These are phyloP conservation scores for Picea mariana DNA, from an alignment of 83 land plant species.

Conservation along the genomic window DNA sequence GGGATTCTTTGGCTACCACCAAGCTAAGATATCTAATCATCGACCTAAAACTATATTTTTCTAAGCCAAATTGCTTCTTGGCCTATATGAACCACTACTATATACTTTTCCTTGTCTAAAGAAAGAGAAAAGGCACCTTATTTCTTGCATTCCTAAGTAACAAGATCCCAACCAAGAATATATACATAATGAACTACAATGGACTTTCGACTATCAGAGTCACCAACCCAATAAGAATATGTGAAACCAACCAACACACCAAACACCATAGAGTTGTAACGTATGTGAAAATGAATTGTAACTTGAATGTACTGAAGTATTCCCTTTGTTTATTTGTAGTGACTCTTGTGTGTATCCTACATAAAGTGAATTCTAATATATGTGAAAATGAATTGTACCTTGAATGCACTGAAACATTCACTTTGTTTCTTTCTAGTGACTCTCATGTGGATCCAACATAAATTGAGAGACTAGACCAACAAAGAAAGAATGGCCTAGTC, in stretches of 20 bases:
- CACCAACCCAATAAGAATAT: neutral
- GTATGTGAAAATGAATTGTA: neutral
- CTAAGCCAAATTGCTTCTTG: no score
- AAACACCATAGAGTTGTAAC: neutral
- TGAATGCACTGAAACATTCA: neutral
- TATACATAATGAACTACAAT: neutral
- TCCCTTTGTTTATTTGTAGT: no score
- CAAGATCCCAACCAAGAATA: neutral
- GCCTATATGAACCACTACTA: no score
- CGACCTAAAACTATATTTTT: no score
- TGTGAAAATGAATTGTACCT: neutral
- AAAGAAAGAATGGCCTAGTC: neutral
- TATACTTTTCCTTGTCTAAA: no score
- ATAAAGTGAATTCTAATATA: no score
- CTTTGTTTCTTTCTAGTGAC: no score
- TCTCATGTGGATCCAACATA: neutral
- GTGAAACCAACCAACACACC: no score
- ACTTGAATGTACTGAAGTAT: no score
- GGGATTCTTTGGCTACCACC: no score
- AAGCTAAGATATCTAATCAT: no score
- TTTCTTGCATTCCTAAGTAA: neutral
- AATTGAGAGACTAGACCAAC: neutral
- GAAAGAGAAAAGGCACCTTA: neutral
- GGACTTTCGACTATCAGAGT: neutral
- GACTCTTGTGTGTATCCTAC: no score